These are phyloP conservation scores for Pseudonitzschia delicatissima DNA, from an alignment of 108 stramenopile genomes.

Conservation along the genomic window DNA sequence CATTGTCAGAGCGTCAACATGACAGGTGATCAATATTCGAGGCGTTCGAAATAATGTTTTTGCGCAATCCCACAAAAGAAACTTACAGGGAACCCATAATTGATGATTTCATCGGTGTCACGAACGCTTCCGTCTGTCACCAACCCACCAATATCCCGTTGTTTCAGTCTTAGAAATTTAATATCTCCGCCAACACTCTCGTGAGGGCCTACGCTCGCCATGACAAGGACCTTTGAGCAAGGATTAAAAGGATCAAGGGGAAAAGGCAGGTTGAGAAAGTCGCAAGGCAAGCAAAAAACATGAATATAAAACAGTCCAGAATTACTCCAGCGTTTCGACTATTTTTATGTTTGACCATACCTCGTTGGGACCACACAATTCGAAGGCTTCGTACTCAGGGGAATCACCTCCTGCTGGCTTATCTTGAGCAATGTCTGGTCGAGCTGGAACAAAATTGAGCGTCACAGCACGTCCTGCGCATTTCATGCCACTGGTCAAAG, in stretches of 20 bases:
- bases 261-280: neutral
- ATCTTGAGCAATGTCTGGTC: constrained; percentile 84
- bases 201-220: constrained; percentile 78
- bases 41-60: too few species aligned
- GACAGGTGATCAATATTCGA: too few species aligned
- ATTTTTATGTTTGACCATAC: constrained; percentile 41
- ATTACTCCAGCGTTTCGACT: neutral
- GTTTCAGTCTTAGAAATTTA: constrained; percentile 86
- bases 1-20: neutral
- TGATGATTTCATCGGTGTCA: constrained; percentile 89
- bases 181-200: constrained; percentile 89
- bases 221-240: constrained; percentile 64
- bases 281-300: neutral
- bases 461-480: constrained; percentile 87
- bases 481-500: constrained; percentile 66
- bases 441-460: constrained; percentile 81
- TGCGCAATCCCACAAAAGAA: too few species aligned
- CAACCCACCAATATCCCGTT: constrained; percentile 75
- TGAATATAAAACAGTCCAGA: neutral
- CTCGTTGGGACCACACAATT: constrained; percentile 89
- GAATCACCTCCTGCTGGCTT: constrained; percentile 82
- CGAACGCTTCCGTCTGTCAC: constrained; percentile 89
- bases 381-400: constrained; percentile 91
- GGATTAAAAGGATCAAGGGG: constrained; percentile 3
- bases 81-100: constrained; percentile 78